These are phyloP conservation scores for Saccharomyces hybrid DNA, from an alignment of 1,139 yeast genomes.

Conservation along the genomic window DNA sequence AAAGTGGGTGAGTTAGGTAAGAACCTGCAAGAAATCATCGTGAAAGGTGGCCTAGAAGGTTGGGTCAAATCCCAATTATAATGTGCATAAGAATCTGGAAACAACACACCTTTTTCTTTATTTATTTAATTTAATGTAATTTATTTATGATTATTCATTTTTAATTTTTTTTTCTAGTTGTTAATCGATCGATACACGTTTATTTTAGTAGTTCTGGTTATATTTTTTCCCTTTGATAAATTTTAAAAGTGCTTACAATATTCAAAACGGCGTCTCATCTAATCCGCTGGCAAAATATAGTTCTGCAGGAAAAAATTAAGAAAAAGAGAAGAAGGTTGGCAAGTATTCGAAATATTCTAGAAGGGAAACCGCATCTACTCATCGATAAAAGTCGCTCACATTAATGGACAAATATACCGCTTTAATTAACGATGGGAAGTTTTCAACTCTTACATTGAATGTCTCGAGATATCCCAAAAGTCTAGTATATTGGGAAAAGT, in stretches of 20 bases:
- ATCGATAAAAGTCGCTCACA: not conserved
- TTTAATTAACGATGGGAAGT: conserved; percentile 19
- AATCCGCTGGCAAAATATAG: not conserved
- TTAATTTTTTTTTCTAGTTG: not conserved
- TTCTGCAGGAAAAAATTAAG: not conserved
- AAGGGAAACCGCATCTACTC: not conserved
- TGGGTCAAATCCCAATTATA: conserved; percentile 83
- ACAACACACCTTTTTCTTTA: not conserved
- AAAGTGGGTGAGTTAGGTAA: conserved; percentile 95
- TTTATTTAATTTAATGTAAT: not conserved
- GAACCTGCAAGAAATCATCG: conserved; percentile 91
- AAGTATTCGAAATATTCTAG: not conserved
- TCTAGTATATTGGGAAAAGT: conserved; percentile 28
- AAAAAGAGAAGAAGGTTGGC: no score
- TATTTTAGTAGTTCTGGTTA: not conserved
- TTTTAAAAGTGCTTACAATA: not conserved
- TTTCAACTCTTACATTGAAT: conserved; percentile 21
- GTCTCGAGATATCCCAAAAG: conserved; percentile 24
- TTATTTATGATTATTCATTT: not conserved
- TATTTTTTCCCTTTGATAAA: not conserved
- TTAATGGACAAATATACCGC: conserved; percentile 18
- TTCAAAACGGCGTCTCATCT: not conserved
- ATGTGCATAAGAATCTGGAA: conserved; percentile 8
- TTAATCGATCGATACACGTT: not conserved
- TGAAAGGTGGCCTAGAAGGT: conserved; percentile 95